phyloP scores from a whole-genome alignment of 1,284 basidiomycete genomes.

The Thelephora terrestris region DNA sequence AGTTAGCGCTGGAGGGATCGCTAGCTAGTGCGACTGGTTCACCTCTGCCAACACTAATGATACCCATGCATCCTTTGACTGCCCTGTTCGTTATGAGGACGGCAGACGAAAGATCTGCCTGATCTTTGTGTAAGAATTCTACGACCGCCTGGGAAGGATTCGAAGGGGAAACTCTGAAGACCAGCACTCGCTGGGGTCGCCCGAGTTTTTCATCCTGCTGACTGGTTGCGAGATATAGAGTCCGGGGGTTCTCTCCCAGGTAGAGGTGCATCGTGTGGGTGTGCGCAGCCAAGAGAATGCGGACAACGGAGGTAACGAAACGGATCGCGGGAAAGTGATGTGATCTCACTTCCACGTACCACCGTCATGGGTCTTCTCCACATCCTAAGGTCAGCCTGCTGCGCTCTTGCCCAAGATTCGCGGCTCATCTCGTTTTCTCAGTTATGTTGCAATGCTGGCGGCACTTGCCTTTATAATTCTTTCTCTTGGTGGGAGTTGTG shows the following conservation, averaged over 20 bases:
- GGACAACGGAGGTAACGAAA: no score
- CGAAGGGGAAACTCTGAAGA: conserved; percentile 56
- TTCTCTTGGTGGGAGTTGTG: conserved; percentile 21
- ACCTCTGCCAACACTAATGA: conserved; percentile 64
- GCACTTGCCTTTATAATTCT: conserved; percentile 28
- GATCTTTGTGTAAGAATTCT: conserved; percentile 67
- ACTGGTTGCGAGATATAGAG: conserved; percentile 63
- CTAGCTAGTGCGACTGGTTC: conserved; percentile 11
- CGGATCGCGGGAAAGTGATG: no score
- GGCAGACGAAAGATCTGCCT: conserved; percentile 58
- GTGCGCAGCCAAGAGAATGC: no score
- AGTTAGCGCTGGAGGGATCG: background rate
- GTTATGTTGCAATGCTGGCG: conserved; percentile 25
- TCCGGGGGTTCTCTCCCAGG: conserved; percentile 52
- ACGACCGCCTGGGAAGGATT: conserved; percentile 62
- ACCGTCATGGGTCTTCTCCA: background rate
- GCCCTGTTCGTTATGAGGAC: conserved; percentile 52
- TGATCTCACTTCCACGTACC: no score
- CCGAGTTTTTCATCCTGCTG: conserved; percentile 52
- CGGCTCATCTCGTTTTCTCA: conserved; percentile 5
- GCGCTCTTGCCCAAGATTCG: background rate
- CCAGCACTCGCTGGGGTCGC: conserved; percentile 48
- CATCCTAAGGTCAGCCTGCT: background rate
- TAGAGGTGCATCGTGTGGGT: conserved; percentile 50
- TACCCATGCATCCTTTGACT: conserved; percentile 76